phyloP scores from a whole-genome alignment of 2,329 filamentous ascomycete species.

The Ceratocystis colombiana region DNA sequence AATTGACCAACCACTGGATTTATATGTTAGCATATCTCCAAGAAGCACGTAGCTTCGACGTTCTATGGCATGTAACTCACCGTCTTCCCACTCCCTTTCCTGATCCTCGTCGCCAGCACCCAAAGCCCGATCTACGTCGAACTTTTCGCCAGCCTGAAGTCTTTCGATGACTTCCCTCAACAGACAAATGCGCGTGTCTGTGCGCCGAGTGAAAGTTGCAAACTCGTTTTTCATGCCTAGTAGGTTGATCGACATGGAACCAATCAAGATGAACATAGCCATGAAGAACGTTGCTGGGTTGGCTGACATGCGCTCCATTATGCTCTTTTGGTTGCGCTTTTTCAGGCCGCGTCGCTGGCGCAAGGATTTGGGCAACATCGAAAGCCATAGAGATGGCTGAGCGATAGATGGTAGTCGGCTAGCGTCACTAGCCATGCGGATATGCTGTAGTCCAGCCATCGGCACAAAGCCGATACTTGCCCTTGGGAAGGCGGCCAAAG shows the following conservation, averaged over 20 bases:
- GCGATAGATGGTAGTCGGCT: conserved; percentile 43
- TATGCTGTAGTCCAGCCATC: not conserved
- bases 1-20: conserved; percentile 51
- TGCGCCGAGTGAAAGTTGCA: conserved; percentile 59
- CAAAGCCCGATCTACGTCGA: conserved; percentile 74
- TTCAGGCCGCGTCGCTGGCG: conserved; percentile 31
- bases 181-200: conserved; percentile 67
- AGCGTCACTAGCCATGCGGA: conserved; percentile 24
- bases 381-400: conserved; percentile 57
- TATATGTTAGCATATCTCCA: conserved; percentile 25
- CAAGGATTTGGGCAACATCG: conserved; percentile 57
- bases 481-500: not conserved
- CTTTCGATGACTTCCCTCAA: conserved; percentile 65
- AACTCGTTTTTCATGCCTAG: conserved; percentile 70
- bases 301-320: conserved; percentile 29
- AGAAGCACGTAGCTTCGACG: not conserved
- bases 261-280: conserved; percentile 73
- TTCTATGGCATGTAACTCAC: conserved; percentile 37
- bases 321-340: conserved; percentile 28
- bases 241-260: conserved; percentile 91
- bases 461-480: not conserved
- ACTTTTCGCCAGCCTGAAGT: conserved; percentile 60
- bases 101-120: conserved; percentile 65
- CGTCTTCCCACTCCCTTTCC: conserved; percentile 82
- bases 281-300: conserved; percentile 78